Evolutionary conservation across 148 eudicot genomes (phyloP).

Genomic region (Fagopyrum homotropicum): DNA sequence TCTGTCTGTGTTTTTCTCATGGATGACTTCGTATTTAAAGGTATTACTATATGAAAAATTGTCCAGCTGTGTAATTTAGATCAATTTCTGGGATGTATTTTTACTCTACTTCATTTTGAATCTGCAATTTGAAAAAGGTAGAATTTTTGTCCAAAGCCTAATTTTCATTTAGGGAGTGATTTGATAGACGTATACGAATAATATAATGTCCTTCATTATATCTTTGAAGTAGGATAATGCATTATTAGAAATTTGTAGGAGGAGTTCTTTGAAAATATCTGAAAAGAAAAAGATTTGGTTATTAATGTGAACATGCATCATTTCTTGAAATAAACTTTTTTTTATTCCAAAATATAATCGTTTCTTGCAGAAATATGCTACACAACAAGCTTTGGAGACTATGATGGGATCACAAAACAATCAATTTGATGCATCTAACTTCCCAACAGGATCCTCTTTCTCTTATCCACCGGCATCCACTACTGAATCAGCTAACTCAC

Average conservation of each 20-base stretch:
- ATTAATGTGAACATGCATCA: background rate
- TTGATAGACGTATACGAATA: too few relatives aligned
- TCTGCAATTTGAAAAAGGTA: background rate
- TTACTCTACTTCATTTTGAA: background rate
- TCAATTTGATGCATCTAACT: slow-evolving; percentile 56
- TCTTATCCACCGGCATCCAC: slow-evolving; percentile 50
- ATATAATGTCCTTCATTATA: background rate
- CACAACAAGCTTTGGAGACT: slow-evolving; percentile 82
- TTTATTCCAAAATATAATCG: background rate
- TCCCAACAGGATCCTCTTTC: slow-evolving; percentile 61
- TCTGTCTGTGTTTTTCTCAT: slow-evolving; percentile 67
- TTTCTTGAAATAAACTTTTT: background rate
- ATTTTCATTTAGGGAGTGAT: background rate
- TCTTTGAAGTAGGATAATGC: background rate
- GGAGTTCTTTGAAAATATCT: background rate
- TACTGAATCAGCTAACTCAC: slow-evolving; percentile 26
- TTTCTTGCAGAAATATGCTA: slow-evolving; percentile 66
- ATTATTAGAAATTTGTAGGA: background rate
- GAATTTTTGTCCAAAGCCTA: background rate
- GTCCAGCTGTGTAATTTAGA: background rate
- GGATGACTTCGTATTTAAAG: slow-evolving; percentile 63
- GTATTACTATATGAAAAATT: slow-evolving; percentile 19
- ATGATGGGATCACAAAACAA: slow-evolving; percentile 69
- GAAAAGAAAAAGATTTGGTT: background rate
- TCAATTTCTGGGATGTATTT: background rate